Evolutionary conservation across 169 alveolate genomes (phyloP).

Genomic region (Plasmodium inui): DNA sequence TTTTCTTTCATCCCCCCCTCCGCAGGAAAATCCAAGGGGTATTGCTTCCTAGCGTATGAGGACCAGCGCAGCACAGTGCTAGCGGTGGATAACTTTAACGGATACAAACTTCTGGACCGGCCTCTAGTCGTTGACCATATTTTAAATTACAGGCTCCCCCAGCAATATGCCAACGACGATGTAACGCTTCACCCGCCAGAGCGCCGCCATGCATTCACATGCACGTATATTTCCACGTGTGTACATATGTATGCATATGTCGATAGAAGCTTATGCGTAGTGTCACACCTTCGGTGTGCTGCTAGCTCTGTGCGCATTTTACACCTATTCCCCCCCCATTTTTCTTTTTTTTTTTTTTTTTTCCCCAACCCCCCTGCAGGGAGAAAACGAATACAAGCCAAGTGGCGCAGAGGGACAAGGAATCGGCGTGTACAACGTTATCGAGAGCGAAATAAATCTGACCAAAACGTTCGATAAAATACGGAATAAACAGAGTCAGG

Average conservation of each 20-base stretch:
- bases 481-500: conserved; percentile 7
- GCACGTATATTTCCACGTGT: not conserved
- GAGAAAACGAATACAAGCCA: conserved; percentile 82
- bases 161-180: conserved; percentile 39
- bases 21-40: conserved; percentile 93
- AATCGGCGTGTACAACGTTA: conserved; percentile 84
- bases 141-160: conserved; percentile 90
- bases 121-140: conserved; percentile 96
- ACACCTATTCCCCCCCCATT: not conserved
- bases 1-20: not conserved
- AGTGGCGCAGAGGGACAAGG: conserved; percentile 92
- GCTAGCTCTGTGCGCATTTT: not conserved
- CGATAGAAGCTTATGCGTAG: not conserved
- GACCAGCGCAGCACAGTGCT: conserved; percentile 98
- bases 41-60: conserved; percentile 96
- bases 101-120: conserved; percentile 91
- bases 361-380: not conserved
- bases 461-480: conserved; percentile 69
- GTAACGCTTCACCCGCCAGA: not conserved
- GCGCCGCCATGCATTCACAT: not conserved
- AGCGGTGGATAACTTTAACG: conserved; percentile 99
- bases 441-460: conserved; percentile 81
- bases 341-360: not conserved
- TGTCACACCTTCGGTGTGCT: not conserved
- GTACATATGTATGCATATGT: not conserved